Base-by-base conservation (phyloP, 2,329 filamentous ascomycete genomes). In the Fusarium tricinctum region DNA sequence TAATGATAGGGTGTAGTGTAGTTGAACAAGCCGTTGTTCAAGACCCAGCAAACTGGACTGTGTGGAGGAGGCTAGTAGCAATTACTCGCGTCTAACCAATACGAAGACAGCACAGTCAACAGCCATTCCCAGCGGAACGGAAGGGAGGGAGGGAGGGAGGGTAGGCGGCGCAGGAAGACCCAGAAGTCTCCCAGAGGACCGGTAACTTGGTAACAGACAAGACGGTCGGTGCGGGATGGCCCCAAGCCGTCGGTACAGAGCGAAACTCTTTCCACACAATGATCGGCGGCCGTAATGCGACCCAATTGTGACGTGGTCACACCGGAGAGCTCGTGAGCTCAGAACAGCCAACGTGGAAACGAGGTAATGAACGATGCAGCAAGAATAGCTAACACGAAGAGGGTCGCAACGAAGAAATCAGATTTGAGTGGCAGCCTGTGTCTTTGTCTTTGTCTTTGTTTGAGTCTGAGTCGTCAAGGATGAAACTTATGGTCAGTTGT, bases 241-340 rank as follows among this genome's bases (percentile, higher is more conserved):
- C 48, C 69, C 58, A 42, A 69, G 48, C 51, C 56, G 49, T 73
- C 70, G 70, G 70, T 59, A 58, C 63, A 67, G 63, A 35, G 55
- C 58, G 61, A 66, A 64, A 69, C 54, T 59, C 58, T 66, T 42
- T 67, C 46, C 55, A 69, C 55, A 46, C 55, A 60, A 58, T 50
- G 61, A 68, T 71, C 67, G 43, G 65, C 65, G 56, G 50, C 67
- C 57, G 45, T 58, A 38, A 62, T 73, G 70, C 63, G 64, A 63
- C 71, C 58, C 46, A 63, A 52, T 51, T 48, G 69, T 73, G 72
- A 74, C 64, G 72, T 74, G 72, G 69, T 72, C 72, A 45, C 73
- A 65, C 43, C 53, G 67, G 54, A 19, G n/a, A 58, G 28, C 35
- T 39, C 14, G 30, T 28, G 30, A 35, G 20, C 42, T 47, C 20